Base-by-base conservation (phyloP, 2,329 filamentous ascomycete species). In the Ophiostoma quercus region DNA sequence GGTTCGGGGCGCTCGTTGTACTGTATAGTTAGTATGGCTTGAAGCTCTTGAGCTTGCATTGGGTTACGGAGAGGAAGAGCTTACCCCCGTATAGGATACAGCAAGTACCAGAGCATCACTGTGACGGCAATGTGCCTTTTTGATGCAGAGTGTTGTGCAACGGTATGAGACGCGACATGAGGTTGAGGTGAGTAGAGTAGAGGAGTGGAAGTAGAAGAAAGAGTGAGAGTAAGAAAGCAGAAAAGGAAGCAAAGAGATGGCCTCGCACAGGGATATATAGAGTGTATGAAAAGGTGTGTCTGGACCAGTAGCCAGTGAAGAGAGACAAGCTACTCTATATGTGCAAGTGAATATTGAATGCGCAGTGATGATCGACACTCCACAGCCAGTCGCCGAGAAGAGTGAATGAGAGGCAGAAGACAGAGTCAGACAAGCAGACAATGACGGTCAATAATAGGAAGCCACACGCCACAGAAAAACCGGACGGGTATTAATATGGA, bases 71-170 rank as follows among this genome's bases (percentile, higher is more conserved):
- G 6, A 34, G 29, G 90, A 93, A 81, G 92, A 79, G 84, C 89
- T 79, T 80, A 91, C 90, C 90, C 89, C 85, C 90, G 85, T 74
- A 93, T 82, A 76, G 90, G 90, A 81, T 90, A 92, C 74, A 93
- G 81, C 68, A 93, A 80, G 81, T 90, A 92, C 89, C 89, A 92
- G 80, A 92, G 89, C 89, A 92, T 87, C 76, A 75, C 72, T 66
- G 66, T 39, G 43, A 41, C 39, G 67, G 68, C 39, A 9, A 4
- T 51, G n/a, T 41, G 65, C 39, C n/a, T 41, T 66, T 6, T 14
- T 0, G 34, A 25, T 65, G 62, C 29, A n/a, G 60, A 22, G 34
- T 22, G n/a, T 22, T 37, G 9, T n/a, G 62, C 19, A 12, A 34
- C n/a, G 62, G 34, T 16, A 22, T 14, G 34, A 22, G 19, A 37